Evolutionary conservation across 2,329 filamentous ascomycete species (phyloP).

Genomic region (Zymoseptoria ardabiliae): DNA sequence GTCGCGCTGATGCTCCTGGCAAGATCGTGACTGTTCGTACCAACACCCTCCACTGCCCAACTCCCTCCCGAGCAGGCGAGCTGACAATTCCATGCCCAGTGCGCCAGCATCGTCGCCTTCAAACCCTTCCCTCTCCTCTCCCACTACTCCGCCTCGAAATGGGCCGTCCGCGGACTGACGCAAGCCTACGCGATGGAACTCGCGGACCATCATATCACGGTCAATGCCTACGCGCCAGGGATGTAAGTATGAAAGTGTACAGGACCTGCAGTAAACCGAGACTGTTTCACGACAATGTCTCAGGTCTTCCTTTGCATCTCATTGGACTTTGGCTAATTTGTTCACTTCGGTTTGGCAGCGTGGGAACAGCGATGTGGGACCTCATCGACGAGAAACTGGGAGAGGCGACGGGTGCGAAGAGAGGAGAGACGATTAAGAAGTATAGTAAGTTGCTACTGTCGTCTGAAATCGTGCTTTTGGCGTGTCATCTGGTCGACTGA

Average conservation of each 20-base stretch:
- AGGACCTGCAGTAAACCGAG: too few relatives aligned
- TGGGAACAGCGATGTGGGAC: constrained; percentile 63
- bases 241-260: too few relatives aligned
- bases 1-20: constrained; percentile 30
- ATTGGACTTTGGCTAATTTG: neutral
- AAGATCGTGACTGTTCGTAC: constrained; percentile 41
- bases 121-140: constrained; percentile 52
- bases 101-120: constrained; percentile 49
- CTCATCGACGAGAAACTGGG: constrained; percentile 56
- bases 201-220: constrained; percentile 56
- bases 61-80: neutral
- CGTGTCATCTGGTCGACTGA: neutral
- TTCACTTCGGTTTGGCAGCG: constrained; percentile 16
- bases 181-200: constrained; percentile 62
- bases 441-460: constrained; percentile 32
- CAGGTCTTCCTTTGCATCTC: neutral
- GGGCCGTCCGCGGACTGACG: constrained; percentile 58
- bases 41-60: neutral
- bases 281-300: too few relatives aligned
- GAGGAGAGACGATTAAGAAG: constrained; percentile 44
- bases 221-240: constrained; percentile 60
- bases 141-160: constrained; percentile 60
- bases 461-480: neutral
- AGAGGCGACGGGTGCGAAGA: constrained; percentile 43
- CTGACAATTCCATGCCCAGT: neutral